These are phyloP conservation scores for Saccharomycopsis hybrid DNA, from an alignment of 1,139 yeast species.

Conservation along the genomic window DNA sequence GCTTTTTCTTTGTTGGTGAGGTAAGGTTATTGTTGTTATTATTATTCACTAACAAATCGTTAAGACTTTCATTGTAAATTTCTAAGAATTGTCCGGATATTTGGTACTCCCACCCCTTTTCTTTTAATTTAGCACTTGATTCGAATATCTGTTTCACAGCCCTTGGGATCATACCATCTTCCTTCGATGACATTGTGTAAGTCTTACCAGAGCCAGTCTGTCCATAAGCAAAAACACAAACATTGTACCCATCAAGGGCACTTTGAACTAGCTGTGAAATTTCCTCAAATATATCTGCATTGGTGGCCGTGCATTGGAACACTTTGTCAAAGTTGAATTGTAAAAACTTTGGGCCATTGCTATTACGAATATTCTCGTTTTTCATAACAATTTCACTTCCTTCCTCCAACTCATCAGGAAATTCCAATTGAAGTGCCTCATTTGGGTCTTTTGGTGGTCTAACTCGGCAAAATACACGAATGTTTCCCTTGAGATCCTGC, in stretches of 20 bases:
- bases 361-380: constrained; percentile 1
- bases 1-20: constrained; percentile 34
- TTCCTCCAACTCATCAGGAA: constrained; percentile 49
- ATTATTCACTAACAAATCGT: constrained; percentile 50
- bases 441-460: constrained; percentile 47
- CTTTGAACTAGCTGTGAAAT: constrained; percentile 84
- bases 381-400: constrained; percentile 41
- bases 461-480: constrained; percentile 83
- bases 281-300: constrained; percentile 70
- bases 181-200: constrained; percentile 71
- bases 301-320: constrained; percentile 49
- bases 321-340: constrained; percentile 75
- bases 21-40: constrained; percentile 26
- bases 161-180: constrained; percentile 77
- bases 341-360: not conserved
- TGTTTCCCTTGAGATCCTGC: constrained; percentile 88
- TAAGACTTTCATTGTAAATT: constrained; percentile 76
- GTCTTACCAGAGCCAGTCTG: constrained; percentile 98
- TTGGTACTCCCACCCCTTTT: constrained; percentile 59
- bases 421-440: constrained; percentile 34
- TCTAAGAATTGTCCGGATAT: constrained; percentile 78
- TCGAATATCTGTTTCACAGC: constrained; percentile 70
- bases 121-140: constrained; percentile 43
- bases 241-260: constrained; percentile 84
- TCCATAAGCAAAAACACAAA: constrained; percentile 94